Evolutionary conservation across 371 early-diverging fungal genomes (phyloP).

Genomic region (Massospora cicadina): DNA sequence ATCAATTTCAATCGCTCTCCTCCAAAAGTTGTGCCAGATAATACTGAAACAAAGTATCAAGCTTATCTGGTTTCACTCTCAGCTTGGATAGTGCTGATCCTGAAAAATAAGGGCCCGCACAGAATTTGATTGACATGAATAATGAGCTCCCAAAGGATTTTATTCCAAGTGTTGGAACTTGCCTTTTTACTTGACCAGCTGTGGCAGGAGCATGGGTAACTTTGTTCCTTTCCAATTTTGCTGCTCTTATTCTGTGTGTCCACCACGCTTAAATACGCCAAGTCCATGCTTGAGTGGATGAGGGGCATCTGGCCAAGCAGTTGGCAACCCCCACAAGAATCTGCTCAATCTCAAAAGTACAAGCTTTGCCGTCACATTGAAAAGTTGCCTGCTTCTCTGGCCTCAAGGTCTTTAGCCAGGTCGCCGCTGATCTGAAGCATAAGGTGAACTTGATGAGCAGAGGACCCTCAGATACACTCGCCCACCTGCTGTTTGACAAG

Average conservation of each 20-base stretch:
- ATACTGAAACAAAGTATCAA: too few species aligned
- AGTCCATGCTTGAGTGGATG: constrained; percentile 93
- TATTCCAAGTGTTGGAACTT: constrained; percentile 85
- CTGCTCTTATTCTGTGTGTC: constrained; percentile 6
- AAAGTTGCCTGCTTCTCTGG: constrained; percentile 46
- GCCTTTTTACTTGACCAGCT: constrained; percentile 72
- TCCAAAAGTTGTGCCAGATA: too few species aligned
- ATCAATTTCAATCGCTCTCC: too few species aligned
- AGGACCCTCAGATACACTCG: constrained; percentile 48
- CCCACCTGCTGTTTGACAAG: constrained; percentile 20
- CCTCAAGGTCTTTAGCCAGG: constrained; percentile 58
- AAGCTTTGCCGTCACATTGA: constrained; percentile 41
- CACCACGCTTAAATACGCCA: constrained; percentile 39
- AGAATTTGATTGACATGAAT: too few species aligned
- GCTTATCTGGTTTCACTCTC: too few species aligned
- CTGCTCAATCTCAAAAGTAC: constrained; percentile 68
- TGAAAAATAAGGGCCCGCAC: too few species aligned
- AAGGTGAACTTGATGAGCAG: constrained; percentile 60
- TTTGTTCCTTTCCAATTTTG: constrained; percentile 41
- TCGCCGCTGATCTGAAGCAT: constrained; percentile 34
- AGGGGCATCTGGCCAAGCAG: constrained; percentile 49
- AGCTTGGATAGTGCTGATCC: too few species aligned
- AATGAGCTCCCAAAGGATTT: too few species aligned
- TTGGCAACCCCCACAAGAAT: constrained; percentile 50
- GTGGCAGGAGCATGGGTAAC: constrained; percentile 39